Conservation (phyloP, 768 basidiomycete genomes). For the Mrakia blollopis region DNA sequence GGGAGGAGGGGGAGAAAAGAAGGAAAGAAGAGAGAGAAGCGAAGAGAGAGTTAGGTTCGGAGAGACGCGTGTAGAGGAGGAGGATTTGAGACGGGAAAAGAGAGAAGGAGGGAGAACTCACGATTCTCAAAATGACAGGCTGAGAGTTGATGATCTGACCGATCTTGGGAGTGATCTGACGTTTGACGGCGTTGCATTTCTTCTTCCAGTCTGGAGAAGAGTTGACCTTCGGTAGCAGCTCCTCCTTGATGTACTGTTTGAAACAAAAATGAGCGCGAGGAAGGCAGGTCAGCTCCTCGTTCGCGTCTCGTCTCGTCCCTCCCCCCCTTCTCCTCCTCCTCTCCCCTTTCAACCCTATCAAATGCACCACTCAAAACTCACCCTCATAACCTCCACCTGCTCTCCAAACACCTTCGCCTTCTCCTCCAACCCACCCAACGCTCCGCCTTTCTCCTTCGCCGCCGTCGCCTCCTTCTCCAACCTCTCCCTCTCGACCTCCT, state of each 20-base stretch:
- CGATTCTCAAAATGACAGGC: slow-evolving; percentile 57
- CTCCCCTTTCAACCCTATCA: slow-evolving; percentile 45
- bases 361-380: slow-evolving; percentile 32
- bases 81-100: no score
- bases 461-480: slow-evolving; percentile 28
- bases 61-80: no score
- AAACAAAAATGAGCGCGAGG: background rate
- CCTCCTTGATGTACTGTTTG: slow-evolving; percentile 24
- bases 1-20: slow-evolving; percentile 26
- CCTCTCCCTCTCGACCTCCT: slow-evolving; percentile 16
- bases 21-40: slow-evolving; percentile 27
- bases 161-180: slow-evolving; percentile 78
- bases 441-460: slow-evolving; percentile 29
- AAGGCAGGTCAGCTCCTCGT: slow-evolving; percentile 25
- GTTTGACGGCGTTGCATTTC: slow-evolving; percentile 62
- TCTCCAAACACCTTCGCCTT: slow-evolving; percentile 37
- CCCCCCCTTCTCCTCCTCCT: slow-evolving; percentile 58
- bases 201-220: slow-evolving; percentile 53
- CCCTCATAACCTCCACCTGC: slow-evolving; percentile 40
- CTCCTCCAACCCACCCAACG: slow-evolving; percentile 27
- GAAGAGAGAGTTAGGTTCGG: background rate
- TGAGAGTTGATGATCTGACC: slow-evolving; percentile 76
- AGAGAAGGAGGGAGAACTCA: background rate
- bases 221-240: slow-evolving; percentile 61
- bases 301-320: slow-evolving; percentile 36